phyloP scores from a whole-genome alignment of 2,329 filamentous ascomycete species.

The Escovopsis sp. region DNA sequence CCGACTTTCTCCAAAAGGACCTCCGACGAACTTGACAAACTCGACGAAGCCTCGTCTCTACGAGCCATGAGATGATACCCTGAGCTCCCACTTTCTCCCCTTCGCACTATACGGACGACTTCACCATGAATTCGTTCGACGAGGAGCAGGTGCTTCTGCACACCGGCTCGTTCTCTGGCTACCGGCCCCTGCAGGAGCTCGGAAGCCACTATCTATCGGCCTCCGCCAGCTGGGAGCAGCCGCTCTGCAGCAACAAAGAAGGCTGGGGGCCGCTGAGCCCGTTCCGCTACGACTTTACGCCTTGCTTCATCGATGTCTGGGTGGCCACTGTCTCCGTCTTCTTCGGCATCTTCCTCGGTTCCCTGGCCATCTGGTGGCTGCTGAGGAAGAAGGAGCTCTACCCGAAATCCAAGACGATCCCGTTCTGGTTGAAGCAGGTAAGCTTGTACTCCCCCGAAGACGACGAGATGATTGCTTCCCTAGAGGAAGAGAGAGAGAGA shows the following conservation, averaged over 20 bases:
- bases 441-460: neutral
- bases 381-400: conserved; percentile 47
- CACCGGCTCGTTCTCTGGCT: conserved; percentile 48
- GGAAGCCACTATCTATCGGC: conserved; percentile 46
- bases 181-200: conserved; percentile 33
- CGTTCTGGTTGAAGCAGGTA: conserved; percentile 89
- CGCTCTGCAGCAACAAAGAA: conserved; percentile 76
- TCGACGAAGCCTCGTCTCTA: conserved; percentile 9
- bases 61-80: conserved; percentile 6
- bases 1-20: neutral
- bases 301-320: conserved; percentile 92
- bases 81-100: neutral
- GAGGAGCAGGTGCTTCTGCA: conserved; percentile 35
- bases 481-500: no score
- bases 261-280: conserved; percentile 92
- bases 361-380: conserved; percentile 68
- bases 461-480: no score
- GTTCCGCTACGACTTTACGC: conserved; percentile 83
- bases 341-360: conserved; percentile 62
- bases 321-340: conserved; percentile 64
- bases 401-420: conserved; percentile 67
- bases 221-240: conserved; percentile 40
- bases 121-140: conserved; percentile 17
- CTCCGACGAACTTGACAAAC: neutral
- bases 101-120: conserved; percentile 3